Percentiles rank a stretch among this genome's conserved stretches.
Evolutionary conservation across 345 rosid genomes (phyloP).

Genomic region (Eucalyptus erythrocorys): DNA sequence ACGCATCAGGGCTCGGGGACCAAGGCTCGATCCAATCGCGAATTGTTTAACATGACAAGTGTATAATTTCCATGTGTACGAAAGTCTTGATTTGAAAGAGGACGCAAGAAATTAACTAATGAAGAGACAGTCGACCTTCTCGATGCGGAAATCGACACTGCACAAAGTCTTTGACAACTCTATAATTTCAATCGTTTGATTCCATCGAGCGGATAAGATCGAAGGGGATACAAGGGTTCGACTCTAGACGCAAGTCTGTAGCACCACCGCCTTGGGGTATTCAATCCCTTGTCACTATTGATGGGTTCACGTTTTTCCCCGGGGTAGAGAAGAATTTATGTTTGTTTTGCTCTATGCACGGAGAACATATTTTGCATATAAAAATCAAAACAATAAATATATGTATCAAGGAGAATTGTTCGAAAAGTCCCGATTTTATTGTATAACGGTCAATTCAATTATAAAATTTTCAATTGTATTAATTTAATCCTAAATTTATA

Average conservation of each 20-base stretch:
- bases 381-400: not conserved
- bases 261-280: not conserved
- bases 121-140: not conserved
- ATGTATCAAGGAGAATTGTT: not conserved
- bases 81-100: not conserved
- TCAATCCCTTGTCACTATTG: not conserved
- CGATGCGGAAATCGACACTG: not conserved
- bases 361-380: not conserved
- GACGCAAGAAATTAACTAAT: not conserved
- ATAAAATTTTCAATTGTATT: not conserved
- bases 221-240: not conserved
- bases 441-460: rapidly evolving
- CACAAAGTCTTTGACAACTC: too few species aligned
- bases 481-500: not conserved
- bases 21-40: not conserved
- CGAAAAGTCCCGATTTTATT: not conserved
- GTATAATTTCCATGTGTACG: not conserved
- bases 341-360: not conserved
- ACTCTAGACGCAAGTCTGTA: not conserved
- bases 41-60: not conserved
- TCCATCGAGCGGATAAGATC: not conserved
- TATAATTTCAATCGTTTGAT: not conserved
- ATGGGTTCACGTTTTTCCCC: not conserved
- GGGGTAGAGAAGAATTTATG: not conserved
- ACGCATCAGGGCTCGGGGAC: not conserved